Percentiles rank a stretch among this genome's conserved stretches.
phyloP scores from a whole-genome alignment of 2,329 filamentous ascomycete genomes.

The Pseudopyrenochaeta lycopersici region DNA sequence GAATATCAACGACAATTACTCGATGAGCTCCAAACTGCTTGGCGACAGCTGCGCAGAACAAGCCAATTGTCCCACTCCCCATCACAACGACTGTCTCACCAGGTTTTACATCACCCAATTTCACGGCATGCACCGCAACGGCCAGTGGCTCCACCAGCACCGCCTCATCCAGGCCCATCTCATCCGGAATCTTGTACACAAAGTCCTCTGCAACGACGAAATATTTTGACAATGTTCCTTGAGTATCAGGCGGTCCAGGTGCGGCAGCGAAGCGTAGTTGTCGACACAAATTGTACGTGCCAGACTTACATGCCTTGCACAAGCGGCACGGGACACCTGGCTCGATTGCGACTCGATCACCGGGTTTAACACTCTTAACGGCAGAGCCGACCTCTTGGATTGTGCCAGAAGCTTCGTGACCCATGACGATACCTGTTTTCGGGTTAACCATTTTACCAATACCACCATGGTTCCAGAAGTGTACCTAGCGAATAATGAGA shows the following conservation, averaged over 20 bases:
- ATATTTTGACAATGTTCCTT: slow-evolving; percentile 83
- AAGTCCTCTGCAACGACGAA: slow-evolving; percentile 89
- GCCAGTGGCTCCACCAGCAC: slow-evolving; percentile 88
- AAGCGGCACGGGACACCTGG: slow-evolving; percentile 88
- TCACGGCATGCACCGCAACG: slow-evolving; percentile 85
- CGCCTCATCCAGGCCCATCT: slow-evolving; percentile 86
- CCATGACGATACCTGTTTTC: slow-evolving; percentile 82
- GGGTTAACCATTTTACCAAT: slow-evolving; percentile 87
- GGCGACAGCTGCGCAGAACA: slow-evolving; percentile 83
- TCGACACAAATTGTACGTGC: slow-evolving; percentile 92
- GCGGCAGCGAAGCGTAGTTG: slow-evolving; percentile 86
- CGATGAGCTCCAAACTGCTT: slow-evolving; percentile 73
- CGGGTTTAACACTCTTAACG: slow-evolving; percentile 76
- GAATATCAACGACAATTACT: slow-evolving; percentile 90
- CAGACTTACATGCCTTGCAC: slow-evolving; percentile 87
- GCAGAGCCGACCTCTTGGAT: slow-evolving; percentile 80
- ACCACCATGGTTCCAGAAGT: slow-evolving; percentile 94
- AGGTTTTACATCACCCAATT: slow-evolving; percentile 78
- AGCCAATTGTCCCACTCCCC: slow-evolving; percentile 89
- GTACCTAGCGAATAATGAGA: slow-evolving; percentile 61
- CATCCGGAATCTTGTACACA: slow-evolving; percentile 89
- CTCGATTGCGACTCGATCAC: slow-evolving; percentile 91
- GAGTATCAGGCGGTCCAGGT: slow-evolving; percentile 72
- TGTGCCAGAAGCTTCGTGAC: slow-evolving; percentile 88
- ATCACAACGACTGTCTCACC: slow-evolving; percentile 89